Evolutionary conservation across 1,139 yeast genomes (phyloP), one percentile per base, ranked within the genome.

Genomic region (Yamadazyma triangularis): DNA sequence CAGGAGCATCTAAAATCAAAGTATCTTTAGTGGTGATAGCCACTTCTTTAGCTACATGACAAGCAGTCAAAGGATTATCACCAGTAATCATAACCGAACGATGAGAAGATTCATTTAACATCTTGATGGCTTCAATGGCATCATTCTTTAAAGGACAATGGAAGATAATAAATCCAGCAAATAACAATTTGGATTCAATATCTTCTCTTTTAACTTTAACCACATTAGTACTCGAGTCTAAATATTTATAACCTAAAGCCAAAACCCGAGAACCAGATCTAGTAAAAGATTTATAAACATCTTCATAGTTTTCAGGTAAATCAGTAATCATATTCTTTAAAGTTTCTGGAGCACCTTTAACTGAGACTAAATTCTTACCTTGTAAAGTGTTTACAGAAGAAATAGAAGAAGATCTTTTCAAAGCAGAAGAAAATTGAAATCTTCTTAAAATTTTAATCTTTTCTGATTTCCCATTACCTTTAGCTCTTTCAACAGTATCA

Each of bases 331-430:
- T 87, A 33, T 69, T 70, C 52, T 82, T 79, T 47, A 91, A 77
- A 20, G 97, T 91, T 64, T 91, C 99, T n/a, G 99, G 99, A 2
- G 99, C 99, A 70, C 99, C 99, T 60, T 93, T 93, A 27, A 82
- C 95, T 45, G 96, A 83, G 30, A 89, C 93, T 46, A 88, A 71
- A 40, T 77, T 60, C 44, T 81, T 74, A 29, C 67, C 67, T n/a
- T 57, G 60, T 23, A 63, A 37, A 30, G 76, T 62, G 41, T 67
- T 70, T 31, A 79, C 64, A 27, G 66, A 60, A n/a, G 96, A 84
- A 47, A 91, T 77, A 28, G 94, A 75, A n/a, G 96, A 77, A 8
- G 97, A 89, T 62, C 99, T 81, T 59, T 93, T 91, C 56, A 91
- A 73, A 31, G 96, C 88, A 35, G 97, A 89, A 27, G 96, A 87